Base-by-base conservation (phyloP, 441 rosid species). In the Lepidium campestre region DNA sequence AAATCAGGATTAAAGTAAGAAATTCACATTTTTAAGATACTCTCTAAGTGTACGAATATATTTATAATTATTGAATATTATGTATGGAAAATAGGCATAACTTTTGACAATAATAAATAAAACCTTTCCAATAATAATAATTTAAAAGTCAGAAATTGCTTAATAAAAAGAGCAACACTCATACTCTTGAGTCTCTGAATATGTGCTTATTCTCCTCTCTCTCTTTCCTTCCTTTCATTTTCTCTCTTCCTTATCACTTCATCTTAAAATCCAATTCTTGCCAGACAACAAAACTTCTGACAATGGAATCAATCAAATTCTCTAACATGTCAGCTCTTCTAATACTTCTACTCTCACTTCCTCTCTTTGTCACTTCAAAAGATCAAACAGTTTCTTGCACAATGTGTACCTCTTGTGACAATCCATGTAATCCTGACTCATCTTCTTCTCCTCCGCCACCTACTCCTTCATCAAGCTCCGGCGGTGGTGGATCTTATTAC, bases 351-450 rank as follows among this genome's bases (percentile, higher is more conserved):
- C 23, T 74, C 1, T 74, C 78, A 68, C 55, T 62, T 12, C 34
- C 78, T 48, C 49, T 62, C 36, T 34, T 7, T 4, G 70, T 56
- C 1, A 58, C 68, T 49, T 61, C 91, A 53, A 83, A 83, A 52
- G 83, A 86, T 76, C 79, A 87, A 84, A 65, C 76, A 23, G 81
- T 86, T 70, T 88, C 85, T 44, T 93, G 97, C 80, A 87, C 96
- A 72, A 86, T 86, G 97, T 93, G 98, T 83, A 39, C 92, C 11
- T 81, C 86, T 3, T 93, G 98, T 27, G 87, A 86, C 37, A 85
- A 82, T 73, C 89, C 93, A 10, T 86, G 89, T 56, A 77, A 79
- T 46, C 82, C 77, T 29, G 79, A 75, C 17, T 44, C 91, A 0
- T 79, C 80, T 0, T 86, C 87, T 1, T 86, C 86, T 6, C 75